A percentile compares a stretch with the other conserved stretches of the same genome.
Evolutionary conservation across 1,284 basidiomycete genomes (phyloP).

Genomic region (Trametes sp.): DNA sequence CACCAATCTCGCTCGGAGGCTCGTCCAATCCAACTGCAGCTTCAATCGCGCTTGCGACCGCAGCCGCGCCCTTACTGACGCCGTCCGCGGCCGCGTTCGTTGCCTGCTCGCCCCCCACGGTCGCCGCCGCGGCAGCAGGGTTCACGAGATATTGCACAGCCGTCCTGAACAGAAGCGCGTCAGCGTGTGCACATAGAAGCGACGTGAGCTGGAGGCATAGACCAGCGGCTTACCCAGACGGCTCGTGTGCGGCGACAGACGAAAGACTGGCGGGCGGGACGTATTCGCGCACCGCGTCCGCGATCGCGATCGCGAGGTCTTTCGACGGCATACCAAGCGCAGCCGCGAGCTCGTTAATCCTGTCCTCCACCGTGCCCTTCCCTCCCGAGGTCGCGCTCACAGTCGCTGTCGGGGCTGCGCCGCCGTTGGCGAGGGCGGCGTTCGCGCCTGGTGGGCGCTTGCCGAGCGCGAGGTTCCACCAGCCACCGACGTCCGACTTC

Average conservation of each 20-base stretch:
- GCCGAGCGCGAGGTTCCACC: slow-evolving; percentile 64
- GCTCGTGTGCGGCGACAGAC: slow-evolving; percentile 56
- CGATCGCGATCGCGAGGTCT: slow-evolving; percentile 69
- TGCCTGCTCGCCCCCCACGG: slow-evolving; percentile 22
- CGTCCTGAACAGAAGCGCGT: slow-evolving; percentile 25
- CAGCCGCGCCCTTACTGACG: slow-evolving; percentile 40
- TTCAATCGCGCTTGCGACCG: slow-evolving; percentile 48
- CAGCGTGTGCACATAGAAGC: background rate
- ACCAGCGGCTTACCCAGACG: slow-evolving; percentile 50
- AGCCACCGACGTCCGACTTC: slow-evolving; percentile 62
- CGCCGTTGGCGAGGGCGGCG: slow-evolving; percentile 29
- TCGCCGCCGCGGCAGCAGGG: slow-evolving; percentile 29
- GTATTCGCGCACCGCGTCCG: slow-evolving; percentile 59
- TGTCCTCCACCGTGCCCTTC: slow-evolving; percentile 55
- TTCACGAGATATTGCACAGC: slow-evolving; percentile 38
- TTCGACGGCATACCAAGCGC: slow-evolving; percentile 66
- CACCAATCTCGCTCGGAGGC: slow-evolving; percentile 40
- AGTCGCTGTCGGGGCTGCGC: slow-evolving; percentile 5
- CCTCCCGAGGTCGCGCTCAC: slow-evolving; percentile 10
- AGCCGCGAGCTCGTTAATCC: slow-evolving; percentile 63
- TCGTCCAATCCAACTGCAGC: slow-evolving; percentile 58
- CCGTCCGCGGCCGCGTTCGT: slow-evolving; percentile 17
- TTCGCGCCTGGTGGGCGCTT: slow-evolving; percentile 37
- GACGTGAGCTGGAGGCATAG: slow-evolving; percentile 17
- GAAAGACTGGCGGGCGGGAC: slow-evolving; percentile 66